A percentile compares a stretch with the other conserved stretches of the same genome.
Conservation (phyloP, 2,329 filamentous ascomycete genomes). For the Macrophomina pseudophaseolina region DNA sequence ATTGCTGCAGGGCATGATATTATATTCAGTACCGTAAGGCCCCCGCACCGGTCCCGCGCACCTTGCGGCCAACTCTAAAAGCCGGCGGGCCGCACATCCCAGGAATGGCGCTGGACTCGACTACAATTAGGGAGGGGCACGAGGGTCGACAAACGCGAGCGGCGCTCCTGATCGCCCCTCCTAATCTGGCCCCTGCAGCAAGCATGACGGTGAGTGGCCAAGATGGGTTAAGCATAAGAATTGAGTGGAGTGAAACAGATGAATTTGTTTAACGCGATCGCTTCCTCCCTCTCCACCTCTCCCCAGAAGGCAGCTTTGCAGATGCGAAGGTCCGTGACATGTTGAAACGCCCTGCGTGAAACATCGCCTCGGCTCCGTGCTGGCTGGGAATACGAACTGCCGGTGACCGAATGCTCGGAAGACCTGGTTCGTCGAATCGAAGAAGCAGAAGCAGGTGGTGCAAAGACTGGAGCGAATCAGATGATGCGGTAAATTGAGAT, state of each 20-base stretch:
- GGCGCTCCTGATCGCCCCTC: conserved; percentile 7
- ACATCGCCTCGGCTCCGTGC: conserved; percentile 10
- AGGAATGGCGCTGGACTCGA: not conserved
- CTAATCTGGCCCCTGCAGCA: conserved; percentile 4
- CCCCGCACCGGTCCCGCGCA: not conserved
- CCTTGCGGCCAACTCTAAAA: not conserved
- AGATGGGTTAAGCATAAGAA: conserved; percentile 14
- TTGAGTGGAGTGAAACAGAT: conserved; percentile 12
- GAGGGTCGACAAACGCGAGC: not conserved
- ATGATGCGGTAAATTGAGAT: conserved; percentile 1
- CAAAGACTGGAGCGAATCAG: not conserved
- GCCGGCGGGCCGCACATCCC: conserved; percentile 23
- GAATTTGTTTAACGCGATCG: conserved; percentile 1
- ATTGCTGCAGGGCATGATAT: not conserved
- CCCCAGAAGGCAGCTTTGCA: not conserved
- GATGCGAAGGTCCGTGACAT: conserved; percentile 14
- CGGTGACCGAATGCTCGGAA: conserved; percentile 1
- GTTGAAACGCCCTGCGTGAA: conserved; percentile 21
- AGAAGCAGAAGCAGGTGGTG: not conserved
- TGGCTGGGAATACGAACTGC: not conserved
- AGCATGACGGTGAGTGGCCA: not conserved
- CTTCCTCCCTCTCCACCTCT: not conserved
- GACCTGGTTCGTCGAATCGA: not conserved
- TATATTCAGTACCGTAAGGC: conserved; percentile 3
- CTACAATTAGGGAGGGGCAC: not conserved